Conservation (phyloP, 768 basidiomycete genomes). For the Termitomyces sp. region DNA sequence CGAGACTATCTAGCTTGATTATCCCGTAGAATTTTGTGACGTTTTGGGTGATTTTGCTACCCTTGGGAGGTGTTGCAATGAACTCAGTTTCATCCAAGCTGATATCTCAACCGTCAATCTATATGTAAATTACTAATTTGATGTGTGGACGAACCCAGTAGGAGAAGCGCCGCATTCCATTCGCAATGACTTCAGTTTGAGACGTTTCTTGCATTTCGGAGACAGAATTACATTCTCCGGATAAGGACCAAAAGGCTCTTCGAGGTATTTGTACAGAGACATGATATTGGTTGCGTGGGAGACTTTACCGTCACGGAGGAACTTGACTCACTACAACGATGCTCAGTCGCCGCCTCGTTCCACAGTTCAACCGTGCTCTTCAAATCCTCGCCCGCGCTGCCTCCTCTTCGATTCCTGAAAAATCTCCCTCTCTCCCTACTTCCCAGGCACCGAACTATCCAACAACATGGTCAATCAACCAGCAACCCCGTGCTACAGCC, state of each 20-base stretch:
- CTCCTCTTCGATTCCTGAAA: slow-evolving; percentile 25
- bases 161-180: slow-evolving; percentile 16
- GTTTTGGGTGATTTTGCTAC: slow-evolving; percentile 16
- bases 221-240: slow-evolving; percentile 24
- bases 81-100: slow-evolving; percentile 50
- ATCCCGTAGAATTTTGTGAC: slow-evolving; percentile 49
- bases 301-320: slow-evolving; percentile 7
- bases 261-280: slow-evolving; percentile 17
- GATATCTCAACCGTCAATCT: not conserved
- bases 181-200: slow-evolving; percentile 6
- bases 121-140: not conserved
- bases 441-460: slow-evolving; percentile 83
- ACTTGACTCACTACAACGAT: slow-evolving; percentile 20
- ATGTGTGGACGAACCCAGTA: slow-evolving; percentile 15
- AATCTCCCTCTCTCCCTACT: slow-evolving; percentile 30
- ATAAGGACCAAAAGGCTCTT: slow-evolving; percentile 29
- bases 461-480: slow-evolving; percentile 81
- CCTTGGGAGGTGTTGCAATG: slow-evolving; percentile 24
- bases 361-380: slow-evolving; percentile 26
- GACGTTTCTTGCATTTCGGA: slow-evolving; percentile 8
- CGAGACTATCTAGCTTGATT: slow-evolving; percentile 39
- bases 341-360: slow-evolving; percentile 37
- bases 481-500: slow-evolving; percentile 62
- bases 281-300: slow-evolving; percentile 2
- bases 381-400: slow-evolving; percentile 25